Evolutionary conservation across 495 filamentous ascomycete genomes (phyloP).

Genomic region (Chaetomium cochliodes): DNA sequence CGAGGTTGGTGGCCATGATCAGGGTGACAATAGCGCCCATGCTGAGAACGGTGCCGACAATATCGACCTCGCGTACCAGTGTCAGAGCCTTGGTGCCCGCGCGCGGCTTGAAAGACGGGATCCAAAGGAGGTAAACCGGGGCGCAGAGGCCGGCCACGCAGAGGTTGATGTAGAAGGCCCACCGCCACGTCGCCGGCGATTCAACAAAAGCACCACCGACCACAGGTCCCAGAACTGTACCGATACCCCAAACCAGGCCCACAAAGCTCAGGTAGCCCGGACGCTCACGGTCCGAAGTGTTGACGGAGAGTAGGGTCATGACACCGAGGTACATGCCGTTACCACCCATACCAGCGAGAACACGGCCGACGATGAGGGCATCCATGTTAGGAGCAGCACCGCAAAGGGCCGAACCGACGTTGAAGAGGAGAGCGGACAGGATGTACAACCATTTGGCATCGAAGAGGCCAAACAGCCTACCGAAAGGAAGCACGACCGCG

Average conservation of each 20-base stretch:
- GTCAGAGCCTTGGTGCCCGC: constrained; percentile 32
- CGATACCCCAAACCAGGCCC: constrained; percentile 51
- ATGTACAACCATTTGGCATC: constrained; percentile 57
- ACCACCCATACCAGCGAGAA: constrained; percentile 44
- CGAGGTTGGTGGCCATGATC: constrained; percentile 56
- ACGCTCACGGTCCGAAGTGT: constrained; percentile 47
- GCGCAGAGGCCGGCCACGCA: constrained; percentile 52
- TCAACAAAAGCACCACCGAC: constrained; percentile 62
- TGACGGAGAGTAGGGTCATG: constrained; percentile 46
- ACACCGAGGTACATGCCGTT: constrained; percentile 51
- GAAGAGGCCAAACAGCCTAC: constrained; percentile 51
- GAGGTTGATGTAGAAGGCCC: constrained; percentile 73
- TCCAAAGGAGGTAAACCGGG: constrained; percentile 56
- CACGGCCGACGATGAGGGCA: constrained; percentile 53
- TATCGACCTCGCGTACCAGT: constrained; percentile 43
- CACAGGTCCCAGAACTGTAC: constrained; percentile 57
- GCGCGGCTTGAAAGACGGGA: constrained; percentile 51
- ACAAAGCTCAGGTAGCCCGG: constrained; percentile 48
- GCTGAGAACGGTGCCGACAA: constrained; percentile 43
- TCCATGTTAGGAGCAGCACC: constrained; percentile 29
- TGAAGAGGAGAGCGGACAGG: constrained; percentile 49
- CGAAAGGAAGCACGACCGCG: constrained; percentile 41
- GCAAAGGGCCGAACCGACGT: constrained; percentile 54
- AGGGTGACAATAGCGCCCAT: constrained; percentile 41
- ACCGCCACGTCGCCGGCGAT: constrained; percentile 54